Conservation (phyloP, 2,329 filamentous ascomycete species). For the Epichloe festucae region DNA sequence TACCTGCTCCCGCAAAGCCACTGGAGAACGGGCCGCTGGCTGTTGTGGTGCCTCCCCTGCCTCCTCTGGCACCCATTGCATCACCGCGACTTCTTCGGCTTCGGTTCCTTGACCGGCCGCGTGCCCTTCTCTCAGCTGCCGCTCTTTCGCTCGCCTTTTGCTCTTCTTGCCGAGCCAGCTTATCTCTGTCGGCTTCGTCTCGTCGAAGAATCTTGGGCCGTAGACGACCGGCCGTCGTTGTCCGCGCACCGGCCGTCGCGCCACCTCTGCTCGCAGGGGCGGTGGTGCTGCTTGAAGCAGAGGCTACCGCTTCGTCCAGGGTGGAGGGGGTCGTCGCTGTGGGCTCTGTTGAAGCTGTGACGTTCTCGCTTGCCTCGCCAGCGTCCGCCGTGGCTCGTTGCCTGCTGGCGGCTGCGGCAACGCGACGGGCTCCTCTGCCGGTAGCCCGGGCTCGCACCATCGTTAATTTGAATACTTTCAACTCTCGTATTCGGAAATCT, state of each 20-base stretch:
- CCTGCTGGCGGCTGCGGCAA: constrained; percentile 15
- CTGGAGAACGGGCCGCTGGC: constrained; percentile 29
- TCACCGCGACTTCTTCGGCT: constrained; percentile 31
- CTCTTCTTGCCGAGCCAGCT: constrained; percentile 30
- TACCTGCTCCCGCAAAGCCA: constrained; percentile 15
- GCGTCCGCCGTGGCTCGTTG: constrained; percentile 11
- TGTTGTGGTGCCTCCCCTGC: constrained; percentile 21
- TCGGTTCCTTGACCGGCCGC: constrained; percentile 26
- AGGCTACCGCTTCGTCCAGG: constrained; percentile 8
- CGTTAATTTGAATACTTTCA: not conserved
- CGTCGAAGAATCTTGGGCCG: constrained; percentile 35
- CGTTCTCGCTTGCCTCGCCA: constrained; percentile 13
- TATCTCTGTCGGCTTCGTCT: constrained; percentile 37
- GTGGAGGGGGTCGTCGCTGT: constrained; percentile 9
- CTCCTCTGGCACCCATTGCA: constrained; percentile 29
- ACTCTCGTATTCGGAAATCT: not conserved
- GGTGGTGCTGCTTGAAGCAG: constrained; percentile 13
- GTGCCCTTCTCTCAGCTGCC: constrained; percentile 25
- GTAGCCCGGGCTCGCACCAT: constrained; percentile 23
- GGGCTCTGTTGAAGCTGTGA: constrained; percentile 7
- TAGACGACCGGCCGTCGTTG: constrained; percentile 27
- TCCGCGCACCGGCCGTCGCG: constrained; percentile 22
- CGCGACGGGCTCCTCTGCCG: constrained; percentile 20
- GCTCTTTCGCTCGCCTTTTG: constrained; percentile 28
- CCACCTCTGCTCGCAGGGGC: constrained; percentile 17